Evolutionary conservation across 2,329 filamentous ascomycete genomes (phyloP), one percentile per base, ranked within the genome.

Genomic region (Colletotrichum sp.): DNA sequence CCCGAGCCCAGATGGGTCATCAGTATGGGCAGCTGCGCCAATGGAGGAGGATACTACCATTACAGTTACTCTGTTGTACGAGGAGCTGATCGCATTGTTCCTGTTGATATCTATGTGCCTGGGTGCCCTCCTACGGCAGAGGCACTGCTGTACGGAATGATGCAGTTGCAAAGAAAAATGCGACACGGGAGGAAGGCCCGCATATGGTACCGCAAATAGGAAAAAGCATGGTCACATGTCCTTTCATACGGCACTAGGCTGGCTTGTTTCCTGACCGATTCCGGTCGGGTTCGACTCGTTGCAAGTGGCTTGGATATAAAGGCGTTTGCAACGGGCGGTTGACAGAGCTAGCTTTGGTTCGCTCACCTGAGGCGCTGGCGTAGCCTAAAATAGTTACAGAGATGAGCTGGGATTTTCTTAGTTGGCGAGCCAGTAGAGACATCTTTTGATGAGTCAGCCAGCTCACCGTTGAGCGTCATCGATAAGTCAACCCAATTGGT

Each of bases 1-100:
- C 95, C 95, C 34, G 95, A 98, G 36, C 95, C 95, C 21, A 91
- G 94, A 82, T 98, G 95, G 95, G 95, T 96, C 80, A 85, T 92
- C 81, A 94, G 92, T 80, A 96, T 96, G 95, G 95, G 95, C 12
- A 95, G 92, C 82, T 96, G 95, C 84, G 95, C 95, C 76, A 96
- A 96, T 85, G 94, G 95, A 68, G 95, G 95, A 77, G 95, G 95
- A 69, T 96, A 96, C 87, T 96, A 96, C 85, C 95, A 96, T 86
- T 96, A 96, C 87, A 94, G 92, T 85, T 96, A 96, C 87, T 92
- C 89, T 79, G 94, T 77, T 55, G 92, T 93, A 57, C 89, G 94
- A 71, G 94, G 94, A 8, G 95, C 94, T 81, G 94, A 96, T 85
- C 87, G 94, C 68, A 92, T 96, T 82, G 92, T 95, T 28, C 94